These are phyloP conservation scores for Fusarium sororula DNA, from an alignment of 2,329 filamentous ascomycete genomes.

Conservation along the genomic window DNA sequence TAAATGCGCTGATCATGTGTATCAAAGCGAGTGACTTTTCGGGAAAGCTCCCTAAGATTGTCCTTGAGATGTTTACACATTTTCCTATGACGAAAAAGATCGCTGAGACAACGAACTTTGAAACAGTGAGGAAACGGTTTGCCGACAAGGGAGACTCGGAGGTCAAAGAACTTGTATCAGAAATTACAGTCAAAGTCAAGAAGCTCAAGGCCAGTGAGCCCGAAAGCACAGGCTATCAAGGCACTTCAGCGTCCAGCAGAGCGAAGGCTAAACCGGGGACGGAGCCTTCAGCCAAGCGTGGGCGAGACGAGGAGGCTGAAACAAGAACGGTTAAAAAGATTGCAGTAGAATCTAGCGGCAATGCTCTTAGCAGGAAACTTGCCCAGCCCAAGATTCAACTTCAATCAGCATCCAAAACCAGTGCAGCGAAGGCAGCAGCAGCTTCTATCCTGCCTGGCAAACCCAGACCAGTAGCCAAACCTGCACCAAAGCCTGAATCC, in stretches of 20 bases:
- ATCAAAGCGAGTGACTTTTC: constrained; percentile 63
- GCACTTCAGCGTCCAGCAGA: constrained; percentile 52
- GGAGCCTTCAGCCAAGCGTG: constrained; percentile 48
- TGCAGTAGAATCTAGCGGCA: constrained; percentile 51
- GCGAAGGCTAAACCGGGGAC: constrained; percentile 48
- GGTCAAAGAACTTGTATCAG: constrained; percentile 68
- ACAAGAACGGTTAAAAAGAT: constrained; percentile 54
- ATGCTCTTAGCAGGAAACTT: constrained; percentile 53
- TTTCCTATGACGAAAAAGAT: constrained; percentile 71
- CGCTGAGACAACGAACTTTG: constrained; percentile 71
- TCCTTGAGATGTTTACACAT: constrained; percentile 68
- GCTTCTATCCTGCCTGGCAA: constrained; percentile 59
- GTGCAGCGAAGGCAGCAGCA: constrained; percentile 44
- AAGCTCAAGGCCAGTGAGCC: constrained; percentile 52
- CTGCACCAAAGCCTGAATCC: constrained; percentile 49
- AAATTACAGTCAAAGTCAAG: constrained; percentile 61
- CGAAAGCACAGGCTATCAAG: constrained; percentile 51
- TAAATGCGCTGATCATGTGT: constrained; percentile 63
- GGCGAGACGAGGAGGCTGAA: constrained; percentile 53
- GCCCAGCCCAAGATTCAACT: constrained; percentile 48
- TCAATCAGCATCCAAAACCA: constrained; percentile 43
- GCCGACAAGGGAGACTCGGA: constrained; percentile 72
- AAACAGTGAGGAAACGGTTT: constrained; percentile 70
- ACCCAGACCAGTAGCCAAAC: constrained; percentile 55
- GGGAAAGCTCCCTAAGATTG: constrained; percentile 62